Base-by-base conservation (phyloP, 345 rosid species). In the Camelina hispida region DNA sequence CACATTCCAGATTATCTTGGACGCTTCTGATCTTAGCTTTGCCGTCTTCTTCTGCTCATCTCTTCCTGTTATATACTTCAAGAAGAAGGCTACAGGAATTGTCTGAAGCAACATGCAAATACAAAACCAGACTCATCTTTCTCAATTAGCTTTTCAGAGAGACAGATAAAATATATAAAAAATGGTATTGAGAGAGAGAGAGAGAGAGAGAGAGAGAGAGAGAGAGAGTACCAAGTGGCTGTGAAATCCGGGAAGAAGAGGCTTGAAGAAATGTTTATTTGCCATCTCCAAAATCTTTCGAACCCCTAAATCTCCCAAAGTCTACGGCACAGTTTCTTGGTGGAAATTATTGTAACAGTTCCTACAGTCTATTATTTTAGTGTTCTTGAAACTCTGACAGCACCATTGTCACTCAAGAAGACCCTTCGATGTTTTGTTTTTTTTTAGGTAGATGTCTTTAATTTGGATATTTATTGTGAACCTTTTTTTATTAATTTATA, bases 201-300 rank as follows among this genome's bases (percentile, higher is more conserved):
- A 46, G 18, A 2, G 5, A 17, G 53, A 18, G 47, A 44, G 17
- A 46, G 18, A 2, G 5, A 17, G 53, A 18, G 47, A 37, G 42
- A 63, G 25, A 58, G 34, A 32, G 46, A 32, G 40, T 70, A 70
- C 74, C 66, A 58, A 35, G 25, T 70, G 48, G 16, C 2, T 47
- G 16, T 70, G 65, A 28, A 70, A 70, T 20, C 74, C 74, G 0
- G 66, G 74, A 9, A 70, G 74, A 70, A 70, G 74, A 44, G 74
- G 74, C 46, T 58, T 47, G 57, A 70, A 70, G 66, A 70, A 70
- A 44, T 70, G 73, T 56, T 28, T 1, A 42, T 56, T 56, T 4
- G n/a, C 23, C 68, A 63, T 63, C n/a, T 3, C 9, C n/a, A 60
- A 3, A 60, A 28, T 55, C 60, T 50, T 50, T 2, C 18, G 15